Base-by-base conservation (phyloP, 495 filamentous ascomycete genomes). In the Neurospora sublineolata region DNA sequence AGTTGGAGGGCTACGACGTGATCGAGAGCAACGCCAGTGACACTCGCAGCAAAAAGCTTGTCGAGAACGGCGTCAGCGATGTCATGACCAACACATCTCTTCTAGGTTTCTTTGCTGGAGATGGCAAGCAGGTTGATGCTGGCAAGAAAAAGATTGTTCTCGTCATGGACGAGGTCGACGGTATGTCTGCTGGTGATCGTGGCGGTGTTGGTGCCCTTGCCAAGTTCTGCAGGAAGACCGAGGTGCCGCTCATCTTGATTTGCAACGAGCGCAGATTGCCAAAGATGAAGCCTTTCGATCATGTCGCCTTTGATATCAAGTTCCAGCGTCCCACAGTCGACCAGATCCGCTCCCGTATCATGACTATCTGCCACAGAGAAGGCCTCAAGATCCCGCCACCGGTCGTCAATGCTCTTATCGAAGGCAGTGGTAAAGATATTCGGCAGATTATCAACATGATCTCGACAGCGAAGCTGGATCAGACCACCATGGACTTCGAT, bases 131-230 rank as follows among this genome's bases (percentile, higher is more conserved):
- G 71, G 89, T 97, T 5, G 89, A 97, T 69, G 82, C 83, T 37
- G 85, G 84, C 27, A 98, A 94, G 81, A 94, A 94, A 83, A 97
- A 97, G 72, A 87, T 97, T 36, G 92, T 97, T 10, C 83, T 99
- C 14, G 91, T 99, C 83, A 97, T 99, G 96, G 95, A 99, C 76
- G 95, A 99, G 80, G 95, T 99, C 7, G 95, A 99, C 77, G 95
- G 95, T 40, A 99, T 99, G 95, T 97, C 94, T 67, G 94, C 94
- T 52, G 95, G 95, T 75, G 95, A 99, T 79, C 89, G 95, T 58
- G 95, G 95, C 74, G 95, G 95, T 78, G 96, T 99, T 46, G 95
- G 94, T 27, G 94, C 96, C 39, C 85, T 99, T 42, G 94, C 95
- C 68, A 90, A 93, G 67, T 88, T 97, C 58, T 97, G 94, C 82